A percentile compares a stretch with the other conserved stretches of the same genome.
These are phyloP conservation scores for Kluyveromyces sp. DNA, from an alignment of 1,139 yeast genomes.

Conservation along the genomic window DNA sequence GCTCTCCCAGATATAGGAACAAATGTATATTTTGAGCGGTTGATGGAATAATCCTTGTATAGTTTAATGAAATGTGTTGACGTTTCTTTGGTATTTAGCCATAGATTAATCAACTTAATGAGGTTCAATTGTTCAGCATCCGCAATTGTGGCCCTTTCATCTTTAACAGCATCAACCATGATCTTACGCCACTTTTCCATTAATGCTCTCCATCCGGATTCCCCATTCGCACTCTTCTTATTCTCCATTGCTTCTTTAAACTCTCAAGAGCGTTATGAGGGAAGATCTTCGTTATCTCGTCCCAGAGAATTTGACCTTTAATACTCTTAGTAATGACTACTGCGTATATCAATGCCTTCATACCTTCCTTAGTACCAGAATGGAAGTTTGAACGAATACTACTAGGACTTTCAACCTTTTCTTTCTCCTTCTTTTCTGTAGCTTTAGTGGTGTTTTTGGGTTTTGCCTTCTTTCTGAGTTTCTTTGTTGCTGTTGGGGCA, in stretches of 20 bases:
- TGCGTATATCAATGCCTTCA: constrained; percentile 21
- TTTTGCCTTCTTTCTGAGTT: not conserved
- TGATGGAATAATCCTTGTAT: constrained; percentile 22
- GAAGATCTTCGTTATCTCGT: constrained; percentile 22
- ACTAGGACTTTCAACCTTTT: not conserved
- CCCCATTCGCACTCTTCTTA: constrained; percentile 26
- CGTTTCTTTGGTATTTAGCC: constrained; percentile 21
- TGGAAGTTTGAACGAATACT: constrained; percentile 8
- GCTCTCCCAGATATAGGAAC: constrained; percentile 7
- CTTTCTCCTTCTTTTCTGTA: not conserved
- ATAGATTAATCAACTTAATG: constrained; percentile 20
- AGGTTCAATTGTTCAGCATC: constrained; percentile 27
- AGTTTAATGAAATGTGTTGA: constrained; percentile 14
- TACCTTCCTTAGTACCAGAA: constrained; percentile 22
- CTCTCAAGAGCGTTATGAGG: constrained; percentile 27
- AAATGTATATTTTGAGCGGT: constrained; percentile 21
- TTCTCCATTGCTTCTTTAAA: constrained; percentile 28
- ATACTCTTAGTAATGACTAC: constrained; percentile 29
- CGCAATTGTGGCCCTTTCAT: constrained; percentile 22
- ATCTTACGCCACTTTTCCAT: constrained; percentile 28
- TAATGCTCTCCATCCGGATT: constrained; percentile 27
- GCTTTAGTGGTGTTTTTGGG: not conserved
- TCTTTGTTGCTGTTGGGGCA: not conserved
- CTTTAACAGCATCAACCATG: constrained; percentile 23
- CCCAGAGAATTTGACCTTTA: constrained; percentile 29